phyloP scores from a whole-genome alignment of 192 early-diverging fungal species.

The Linnemannia exigua region DNA sequence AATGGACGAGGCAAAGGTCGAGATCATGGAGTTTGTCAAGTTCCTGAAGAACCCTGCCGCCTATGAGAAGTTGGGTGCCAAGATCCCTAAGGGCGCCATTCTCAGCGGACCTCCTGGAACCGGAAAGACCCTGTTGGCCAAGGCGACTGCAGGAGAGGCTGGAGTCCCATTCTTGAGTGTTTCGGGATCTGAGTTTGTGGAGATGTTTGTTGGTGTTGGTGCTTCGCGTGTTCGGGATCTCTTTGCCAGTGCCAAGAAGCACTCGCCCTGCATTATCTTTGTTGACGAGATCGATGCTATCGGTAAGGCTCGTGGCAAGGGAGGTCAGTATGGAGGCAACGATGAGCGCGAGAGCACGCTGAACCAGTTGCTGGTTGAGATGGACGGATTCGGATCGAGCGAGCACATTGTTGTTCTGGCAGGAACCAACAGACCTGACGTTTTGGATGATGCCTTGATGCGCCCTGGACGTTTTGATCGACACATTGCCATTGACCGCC shows the following conservation, averaged over 20 bases:
- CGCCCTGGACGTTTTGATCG: conserved; percentile 99
- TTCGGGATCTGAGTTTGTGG: conserved; percentile 99
- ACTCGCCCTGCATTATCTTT: conserved; percentile 98
- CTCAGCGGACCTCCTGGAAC: conserved; percentile 95
- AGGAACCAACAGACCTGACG: conserved; percentile 98
- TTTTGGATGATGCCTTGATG: conserved; percentile 95
- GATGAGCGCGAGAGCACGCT: conserved; percentile 98
- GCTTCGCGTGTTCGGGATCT: conserved; percentile 94
- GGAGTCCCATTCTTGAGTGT: conserved; percentile 98
- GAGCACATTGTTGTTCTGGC: conserved; percentile 97
- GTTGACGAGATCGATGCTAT: conserved; percentile 99
- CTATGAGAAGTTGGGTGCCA: conserved; percentile 96
- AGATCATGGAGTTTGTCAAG: conserved; percentile 99
- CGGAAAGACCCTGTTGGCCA: conserved; percentile 98
- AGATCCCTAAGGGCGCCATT: conserved; percentile 99
- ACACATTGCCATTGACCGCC: conserved; percentile 96
- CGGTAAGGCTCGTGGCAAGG: conserved; percentile 95
- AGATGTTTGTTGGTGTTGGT: conserved; percentile 99
- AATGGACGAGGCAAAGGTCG: conserved; percentile 99
- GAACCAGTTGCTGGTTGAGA: conserved; percentile 98
- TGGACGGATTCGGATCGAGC: conserved; percentile 95
- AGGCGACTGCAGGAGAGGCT: conserved; percentile 99
- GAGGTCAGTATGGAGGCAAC: conserved; percentile 91
- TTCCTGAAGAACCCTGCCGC: conserved; percentile 94
- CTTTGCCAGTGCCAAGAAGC: conserved; percentile 97